Percentiles rank a stretch among this genome's conserved stretches.
phyloP scores from a whole-genome alignment of 2,329 filamentous ascomycete genomes.

The Pseudocercospora fijiensis region DNA sequence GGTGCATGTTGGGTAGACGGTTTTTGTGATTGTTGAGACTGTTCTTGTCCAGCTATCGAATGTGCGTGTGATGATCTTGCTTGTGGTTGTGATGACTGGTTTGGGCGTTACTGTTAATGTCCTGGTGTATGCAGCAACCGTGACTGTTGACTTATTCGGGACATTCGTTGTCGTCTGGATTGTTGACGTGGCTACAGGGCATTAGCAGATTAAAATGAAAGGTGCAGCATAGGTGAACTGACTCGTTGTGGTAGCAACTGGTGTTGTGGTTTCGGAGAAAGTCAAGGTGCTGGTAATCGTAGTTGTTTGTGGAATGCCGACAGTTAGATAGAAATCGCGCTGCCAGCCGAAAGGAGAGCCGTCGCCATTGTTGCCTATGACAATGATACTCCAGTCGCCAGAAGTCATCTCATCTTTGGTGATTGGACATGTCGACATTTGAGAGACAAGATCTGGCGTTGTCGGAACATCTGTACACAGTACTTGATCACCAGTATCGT shows the following conservation, averaged over 20 bases:
- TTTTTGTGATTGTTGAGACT: constrained; percentile 31
- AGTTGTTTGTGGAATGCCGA: constrained; percentile 33
- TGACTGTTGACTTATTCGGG: constrained; percentile 30
- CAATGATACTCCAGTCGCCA: constrained; percentile 47
- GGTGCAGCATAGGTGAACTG: not conserved
- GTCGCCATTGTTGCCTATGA: constrained; percentile 46
- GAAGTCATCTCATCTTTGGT: constrained; percentile 46
- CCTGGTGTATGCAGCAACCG: constrained; percentile 32
- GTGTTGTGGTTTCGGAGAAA: constrained; percentile 21
- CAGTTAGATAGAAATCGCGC: constrained; percentile 43
- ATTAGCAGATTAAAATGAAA: not conserved
- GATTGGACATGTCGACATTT: constrained; percentile 46
- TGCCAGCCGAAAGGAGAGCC: constrained; percentile 48
- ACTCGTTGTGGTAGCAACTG: constrained; percentile 19
- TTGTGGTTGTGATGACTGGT: constrained; percentile 26
- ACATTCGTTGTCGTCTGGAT: constrained; percentile 24
- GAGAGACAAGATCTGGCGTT: constrained; percentile 41
- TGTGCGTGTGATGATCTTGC: constrained; percentile 26
- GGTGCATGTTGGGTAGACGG: constrained; percentile 42
- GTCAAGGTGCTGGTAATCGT: constrained; percentile 25
- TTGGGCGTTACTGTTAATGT: constrained; percentile 30
- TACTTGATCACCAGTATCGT: constrained; percentile 42
- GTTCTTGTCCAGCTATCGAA: constrained; percentile 35
- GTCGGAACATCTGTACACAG: constrained; percentile 40
- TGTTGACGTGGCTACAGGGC: constrained; percentile 11